Evolutionary conservation across 495 filamentous ascomycete species (phyloP).

Genomic region (Hypoxylon intermedium): DNA sequence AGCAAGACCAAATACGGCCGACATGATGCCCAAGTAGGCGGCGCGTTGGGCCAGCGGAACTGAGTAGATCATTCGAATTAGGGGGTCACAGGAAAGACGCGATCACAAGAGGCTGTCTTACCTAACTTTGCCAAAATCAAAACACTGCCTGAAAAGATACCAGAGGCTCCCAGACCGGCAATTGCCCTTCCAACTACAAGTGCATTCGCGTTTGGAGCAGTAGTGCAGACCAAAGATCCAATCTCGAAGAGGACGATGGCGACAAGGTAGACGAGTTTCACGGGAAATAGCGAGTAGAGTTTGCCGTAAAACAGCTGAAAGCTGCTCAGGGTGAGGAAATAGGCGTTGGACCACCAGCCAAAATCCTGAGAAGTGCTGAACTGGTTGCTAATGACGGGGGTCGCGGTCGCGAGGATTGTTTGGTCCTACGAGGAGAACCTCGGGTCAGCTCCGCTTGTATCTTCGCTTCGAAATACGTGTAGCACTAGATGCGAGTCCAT

Average conservation of each 20-base stretch:
- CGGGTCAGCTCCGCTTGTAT: too few relatives aligned
- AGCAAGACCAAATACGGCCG: conserved; percentile 65
- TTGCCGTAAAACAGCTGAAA: conserved; percentile 56
- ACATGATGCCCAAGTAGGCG: conserved; percentile 26
- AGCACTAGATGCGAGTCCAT: too few relatives aligned
- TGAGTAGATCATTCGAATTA: conserved; percentile 13
- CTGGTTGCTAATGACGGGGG: too few relatives aligned
- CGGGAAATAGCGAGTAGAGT: conserved; percentile 53
- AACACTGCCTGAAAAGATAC: conserved; percentile 46
- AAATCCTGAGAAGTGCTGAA: conserved; percentile 32
- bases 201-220: conserved; percentile 48
- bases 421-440: too few relatives aligned
- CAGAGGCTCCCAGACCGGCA: conserved; percentile 48
- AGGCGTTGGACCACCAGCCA: conserved; percentile 57
- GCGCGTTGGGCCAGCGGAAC: too few relatives aligned
- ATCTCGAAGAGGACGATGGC: conserved; percentile 57
- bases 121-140: conserved; percentile 28
- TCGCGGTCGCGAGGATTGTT: too few relatives aligned
- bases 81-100: conserved; percentile 23
- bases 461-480: too few relatives aligned
- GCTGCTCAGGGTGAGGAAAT: conserved; percentile 56
- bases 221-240: conserved; percentile 51
- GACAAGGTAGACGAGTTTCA: conserved; percentile 46
- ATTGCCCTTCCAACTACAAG: conserved; percentile 55
- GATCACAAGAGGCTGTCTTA: conserved; percentile 17